phyloP scores from a whole-genome alignment of 78 protist species.

The Andalucia godoyi region DNA sequence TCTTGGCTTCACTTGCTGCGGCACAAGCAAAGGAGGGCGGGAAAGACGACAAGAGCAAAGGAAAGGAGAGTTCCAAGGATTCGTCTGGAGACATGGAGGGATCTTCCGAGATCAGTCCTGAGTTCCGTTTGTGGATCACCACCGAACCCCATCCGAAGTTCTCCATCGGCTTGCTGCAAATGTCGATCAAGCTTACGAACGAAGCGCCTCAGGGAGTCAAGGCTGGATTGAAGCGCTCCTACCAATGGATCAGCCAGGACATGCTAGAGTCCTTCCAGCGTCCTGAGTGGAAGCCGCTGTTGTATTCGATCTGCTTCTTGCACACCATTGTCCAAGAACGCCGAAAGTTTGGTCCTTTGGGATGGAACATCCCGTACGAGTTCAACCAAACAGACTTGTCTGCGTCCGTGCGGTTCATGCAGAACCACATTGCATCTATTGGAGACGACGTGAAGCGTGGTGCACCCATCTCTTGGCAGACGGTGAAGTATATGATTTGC shows the following conservation, averaged over 20 bases:
- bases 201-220: conserved; percentile 77
- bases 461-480: conserved; percentile 50
- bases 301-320: conserved; percentile 58
- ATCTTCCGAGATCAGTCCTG: background rate
- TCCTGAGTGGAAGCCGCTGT: conserved; percentile 49
- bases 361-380: conserved; percentile 82
- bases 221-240: conserved; percentile 58
- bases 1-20: background rate
- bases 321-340: conserved; percentile 77
- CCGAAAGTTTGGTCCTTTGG: conserved; percentile 78
- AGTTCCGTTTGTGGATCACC: conserved; percentile 70
- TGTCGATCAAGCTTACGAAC: conserved; percentile 69
- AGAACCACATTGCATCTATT: conserved; percentile 46
- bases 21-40: background rate
- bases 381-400: conserved; percentile 74
- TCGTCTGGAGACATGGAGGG: background rate
- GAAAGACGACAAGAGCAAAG: background rate
- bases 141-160: conserved; percentile 54
- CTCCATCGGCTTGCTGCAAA: conserved; percentile 75
- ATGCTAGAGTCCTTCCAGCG: conserved; percentile 35
- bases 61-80: background rate
- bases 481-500: conserved; percentile 70
- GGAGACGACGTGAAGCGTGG: conserved; percentile 36
- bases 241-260: conserved; percentile 50
- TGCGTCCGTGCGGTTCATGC: conserved; percentile 55